Conservation (phyloP, 768 basidiomycete genomes). For the Porphyrellus cyaneotinctus region DNA sequence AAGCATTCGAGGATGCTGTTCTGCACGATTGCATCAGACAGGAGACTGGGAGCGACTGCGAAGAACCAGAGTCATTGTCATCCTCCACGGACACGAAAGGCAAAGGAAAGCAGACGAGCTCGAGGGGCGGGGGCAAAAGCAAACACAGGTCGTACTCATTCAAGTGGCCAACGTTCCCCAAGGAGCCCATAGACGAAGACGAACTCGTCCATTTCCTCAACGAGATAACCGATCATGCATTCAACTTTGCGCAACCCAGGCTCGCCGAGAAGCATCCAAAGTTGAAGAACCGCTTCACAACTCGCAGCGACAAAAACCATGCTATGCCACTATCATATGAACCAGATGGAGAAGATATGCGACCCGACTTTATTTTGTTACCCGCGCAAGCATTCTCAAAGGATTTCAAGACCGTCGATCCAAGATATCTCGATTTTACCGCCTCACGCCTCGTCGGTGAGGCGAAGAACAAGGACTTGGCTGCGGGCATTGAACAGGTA, state of each 20-base stretch:
- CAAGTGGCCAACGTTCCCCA: slow-evolving; percentile 4
- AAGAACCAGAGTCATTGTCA: not conserved
- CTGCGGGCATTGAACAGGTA: not conserved
- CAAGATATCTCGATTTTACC: not conserved
- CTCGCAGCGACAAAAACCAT: not conserved
- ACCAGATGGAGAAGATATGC: not conserved
- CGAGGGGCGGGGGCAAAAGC: not conserved
- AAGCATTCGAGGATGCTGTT: not conserved
- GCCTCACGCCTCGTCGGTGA: not conserved
- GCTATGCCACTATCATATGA: not conserved
- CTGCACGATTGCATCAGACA: not conserved
- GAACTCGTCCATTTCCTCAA: slow-evolving; percentile 7
- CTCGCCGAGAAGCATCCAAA: not conserved
- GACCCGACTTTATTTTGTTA: slow-evolving; percentile 1
- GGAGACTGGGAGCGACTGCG: not conserved
- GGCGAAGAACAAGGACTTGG: slow-evolving; percentile 1
- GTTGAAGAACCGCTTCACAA: not conserved
- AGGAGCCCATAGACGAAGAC: slow-evolving; percentile 2
- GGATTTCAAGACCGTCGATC: not conserved
- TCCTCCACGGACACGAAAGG: not conserved
- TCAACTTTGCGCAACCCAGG: not conserved
- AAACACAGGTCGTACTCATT: slow-evolving; percentile 2
- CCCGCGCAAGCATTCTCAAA: slow-evolving; percentile 5
- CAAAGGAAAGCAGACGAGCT: not conserved
- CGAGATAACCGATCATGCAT: slow-evolving; percentile 1